phyloP scores from a whole-genome alignment of 1,139 yeast genomes.

The Yamadazyma dushanensis region DNA sequence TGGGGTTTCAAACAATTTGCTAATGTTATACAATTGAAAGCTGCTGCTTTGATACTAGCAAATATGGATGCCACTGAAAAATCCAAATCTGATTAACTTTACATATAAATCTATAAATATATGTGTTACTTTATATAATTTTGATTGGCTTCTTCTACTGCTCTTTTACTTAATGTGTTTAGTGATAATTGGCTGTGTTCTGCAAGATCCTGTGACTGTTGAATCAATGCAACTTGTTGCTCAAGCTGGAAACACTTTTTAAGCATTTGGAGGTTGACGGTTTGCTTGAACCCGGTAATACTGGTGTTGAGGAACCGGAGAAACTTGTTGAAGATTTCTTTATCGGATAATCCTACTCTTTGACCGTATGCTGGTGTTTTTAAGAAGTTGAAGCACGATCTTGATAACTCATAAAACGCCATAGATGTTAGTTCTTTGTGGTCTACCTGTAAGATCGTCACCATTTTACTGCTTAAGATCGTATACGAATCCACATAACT shows the following conservation, averaged over 20 bases:
- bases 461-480: conserved; percentile 38
- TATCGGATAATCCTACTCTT: conserved; percentile 7
- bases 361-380: conserved; percentile 12
- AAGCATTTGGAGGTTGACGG: conserved; percentile 29
- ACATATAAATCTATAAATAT: conserved; percentile 1
- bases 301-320: conserved; percentile 40
- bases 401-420: conserved; percentile 40
- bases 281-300: conserved; percentile 43
- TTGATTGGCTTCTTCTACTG: conserved; percentile 31
- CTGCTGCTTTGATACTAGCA: conserved; percentile 84
- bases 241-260: conserved; percentile 33
- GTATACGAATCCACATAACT: conserved; percentile 36
- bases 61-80: conserved; percentile 71
- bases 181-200: conserved; percentile 36
- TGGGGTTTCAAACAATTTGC: conserved; percentile 92
- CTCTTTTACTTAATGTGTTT: conserved; percentile 27
- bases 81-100: conserved; percentile 16
- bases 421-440: conserved; percentile 34
- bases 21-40: conserved; percentile 81
- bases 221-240: conserved; percentile 30
- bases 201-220: conserved; percentile 27
- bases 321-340: conserved; percentile 23
- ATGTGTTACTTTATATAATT: conserved; percentile 18
- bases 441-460: conserved; percentile 36
- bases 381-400: conserved; percentile 22